phyloP scores from a whole-genome alignment of 805 yeast genomes.

The Lachancea meyersii region DNA sequence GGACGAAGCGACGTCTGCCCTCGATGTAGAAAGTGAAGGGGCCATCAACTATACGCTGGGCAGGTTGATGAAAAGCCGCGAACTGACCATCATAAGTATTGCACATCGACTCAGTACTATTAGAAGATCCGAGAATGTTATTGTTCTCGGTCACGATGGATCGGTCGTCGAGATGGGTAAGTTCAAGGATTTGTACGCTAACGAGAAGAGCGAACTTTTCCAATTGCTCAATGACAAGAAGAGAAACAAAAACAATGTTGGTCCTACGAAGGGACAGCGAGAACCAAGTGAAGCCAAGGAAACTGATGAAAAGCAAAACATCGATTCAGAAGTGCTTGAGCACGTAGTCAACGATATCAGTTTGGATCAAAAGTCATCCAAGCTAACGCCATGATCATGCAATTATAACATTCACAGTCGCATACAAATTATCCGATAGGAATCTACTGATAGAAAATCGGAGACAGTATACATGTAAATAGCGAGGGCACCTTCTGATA shows the following conservation, averaged over 20 bases:
- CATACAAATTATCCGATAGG: neutral
- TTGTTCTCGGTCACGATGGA: conserved; percentile 79
- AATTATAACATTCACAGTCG: neutral
- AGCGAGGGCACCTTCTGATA: neutral
- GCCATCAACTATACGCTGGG: conserved; percentile 78
- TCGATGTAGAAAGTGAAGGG: conserved; percentile 67
- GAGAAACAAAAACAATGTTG: neutral
- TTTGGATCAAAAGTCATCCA: conserved; percentile 12
- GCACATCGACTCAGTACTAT: conserved; percentile 93
- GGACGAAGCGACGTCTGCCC: conserved; percentile 88
- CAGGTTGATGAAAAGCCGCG: conserved; percentile 49
- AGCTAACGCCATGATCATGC: conserved; percentile 9
- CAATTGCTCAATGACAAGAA: conserved; percentile 33
- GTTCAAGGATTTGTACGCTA: conserved; percentile 49
- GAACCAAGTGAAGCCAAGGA: neutral
- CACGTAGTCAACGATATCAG: conserved; percentile 11
- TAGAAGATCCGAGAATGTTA: conserved; percentile 72
- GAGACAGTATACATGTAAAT: neutral
- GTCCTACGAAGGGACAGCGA: neutral
- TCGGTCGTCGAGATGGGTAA: conserved; percentile 71
- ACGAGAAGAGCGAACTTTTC: conserved; percentile 38
- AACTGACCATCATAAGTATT: conserved; percentile 77
- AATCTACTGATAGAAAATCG: neutral
- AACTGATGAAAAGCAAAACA: neutral
- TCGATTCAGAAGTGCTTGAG: conserved; percentile 11